These are phyloP conservation scores for Nicotiana undulata DNA, from an alignment of 257 asterid species.

Conservation along the genomic window DNA sequence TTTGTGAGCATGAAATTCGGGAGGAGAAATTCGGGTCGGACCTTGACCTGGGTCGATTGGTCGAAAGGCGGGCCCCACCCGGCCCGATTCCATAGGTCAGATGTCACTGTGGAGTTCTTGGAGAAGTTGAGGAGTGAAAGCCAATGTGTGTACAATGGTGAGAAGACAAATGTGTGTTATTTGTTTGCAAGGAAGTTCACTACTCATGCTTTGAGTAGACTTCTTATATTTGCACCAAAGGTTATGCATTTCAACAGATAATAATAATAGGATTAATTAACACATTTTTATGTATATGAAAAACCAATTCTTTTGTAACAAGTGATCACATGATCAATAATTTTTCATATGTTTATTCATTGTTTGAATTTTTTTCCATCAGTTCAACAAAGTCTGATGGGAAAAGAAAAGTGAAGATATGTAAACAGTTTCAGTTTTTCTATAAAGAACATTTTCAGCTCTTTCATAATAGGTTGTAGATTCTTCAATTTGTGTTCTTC, in stretches of 20 bases:
- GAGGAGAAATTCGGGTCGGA: conserved; percentile 38
- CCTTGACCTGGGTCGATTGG: conserved; percentile 85
- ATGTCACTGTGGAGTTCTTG: conserved; percentile 38
- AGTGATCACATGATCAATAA: not conserved
- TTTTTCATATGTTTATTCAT: not conserved
- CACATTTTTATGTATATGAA: not conserved
- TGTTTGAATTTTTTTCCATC: not conserved
- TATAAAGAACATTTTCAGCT: not conserved
- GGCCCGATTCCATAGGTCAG: conserved; percentile 30
- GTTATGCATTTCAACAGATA: conserved; percentile 50
- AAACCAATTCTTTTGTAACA: not conserved
- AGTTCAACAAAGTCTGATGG: not conserved
- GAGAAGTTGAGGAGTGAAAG: conserved; percentile 42
- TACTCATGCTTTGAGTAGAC: conserved; percentile 43
- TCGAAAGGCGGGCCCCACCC: conserved; percentile 89
- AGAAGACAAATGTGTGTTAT: conserved; percentile 36
- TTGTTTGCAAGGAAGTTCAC: conserved; percentile 86
- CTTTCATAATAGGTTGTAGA: not conserved
- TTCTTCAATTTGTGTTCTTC: too few relatives aligned
- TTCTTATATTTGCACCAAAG: conserved; percentile 61
- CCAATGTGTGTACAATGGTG: conserved; percentile 63
- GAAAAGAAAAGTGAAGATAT: not conserved
- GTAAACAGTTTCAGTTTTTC: not conserved
- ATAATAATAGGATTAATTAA: not conserved
- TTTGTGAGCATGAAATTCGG: conserved; percentile 41